These are phyloP conservation scores for Iris macrosiphon DNA, from an alignment of 106 monocot species.

Conservation along the genomic window DNA sequence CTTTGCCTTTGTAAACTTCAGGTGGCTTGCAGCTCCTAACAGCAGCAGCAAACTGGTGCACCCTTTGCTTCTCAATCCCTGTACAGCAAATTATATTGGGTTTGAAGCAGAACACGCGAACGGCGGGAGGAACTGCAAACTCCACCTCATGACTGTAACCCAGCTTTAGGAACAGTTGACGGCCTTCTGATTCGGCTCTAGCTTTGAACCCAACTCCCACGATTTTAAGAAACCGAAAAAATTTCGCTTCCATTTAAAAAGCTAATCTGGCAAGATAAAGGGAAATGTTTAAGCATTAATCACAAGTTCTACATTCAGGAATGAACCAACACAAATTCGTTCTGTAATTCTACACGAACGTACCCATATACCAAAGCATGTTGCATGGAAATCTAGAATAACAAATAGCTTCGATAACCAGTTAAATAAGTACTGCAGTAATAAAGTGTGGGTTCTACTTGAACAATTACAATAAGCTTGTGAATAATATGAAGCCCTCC, in stretches of 20 bases:
- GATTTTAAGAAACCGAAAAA: constrained; percentile 85
- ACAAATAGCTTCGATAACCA: too few relatives aligned
- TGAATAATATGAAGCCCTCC: too few relatives aligned
- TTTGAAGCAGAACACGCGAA: constrained; percentile 92
- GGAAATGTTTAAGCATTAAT: too few relatives aligned
- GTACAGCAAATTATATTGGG: constrained; percentile 93
- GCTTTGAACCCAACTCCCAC: constrained; percentile 93
- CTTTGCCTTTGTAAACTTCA: constrained; percentile 94
- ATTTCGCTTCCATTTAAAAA: constrained; percentile 84
- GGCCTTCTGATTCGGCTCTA: constrained; percentile 64
- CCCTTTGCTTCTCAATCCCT: constrained; percentile 79
- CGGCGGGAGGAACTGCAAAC: constrained; percentile 72
- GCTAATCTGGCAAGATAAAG: too few relatives aligned
- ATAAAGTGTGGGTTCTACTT: too few relatives aligned
- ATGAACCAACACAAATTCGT: too few relatives aligned
- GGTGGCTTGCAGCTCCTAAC: constrained; percentile 88
- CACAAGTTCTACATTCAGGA: too few relatives aligned
- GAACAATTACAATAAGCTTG: too few relatives aligned
- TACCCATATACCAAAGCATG: too few relatives aligned
- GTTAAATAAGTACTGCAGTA: too few relatives aligned
- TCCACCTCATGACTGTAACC: constrained; percentile 96
- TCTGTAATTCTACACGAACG: too few relatives aligned
- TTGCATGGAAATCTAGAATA: too few relatives aligned
- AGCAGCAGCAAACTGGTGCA: constrained; percentile 81
- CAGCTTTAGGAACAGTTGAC: constrained; percentile 74